Evolutionary conservation across 352 stramenopile species (phyloP).

Genomic region (Globisporangium nunn): DNA sequence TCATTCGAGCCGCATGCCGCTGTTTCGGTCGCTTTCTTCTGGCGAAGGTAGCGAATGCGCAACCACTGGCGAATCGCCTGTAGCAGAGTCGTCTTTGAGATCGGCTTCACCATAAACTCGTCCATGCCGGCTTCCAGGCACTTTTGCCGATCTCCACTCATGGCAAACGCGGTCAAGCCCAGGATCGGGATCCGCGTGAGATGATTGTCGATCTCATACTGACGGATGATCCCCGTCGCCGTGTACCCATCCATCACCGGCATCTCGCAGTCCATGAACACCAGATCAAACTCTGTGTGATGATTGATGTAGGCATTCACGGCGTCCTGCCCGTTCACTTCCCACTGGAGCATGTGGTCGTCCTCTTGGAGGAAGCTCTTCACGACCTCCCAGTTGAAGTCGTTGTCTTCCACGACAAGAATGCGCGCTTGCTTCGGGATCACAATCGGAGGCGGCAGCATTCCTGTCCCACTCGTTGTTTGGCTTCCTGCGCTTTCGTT

Average conservation of each 20-base stretch:
- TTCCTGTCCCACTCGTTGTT: conserved; percentile 8
- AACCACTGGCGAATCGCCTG: conserved; percentile 68
- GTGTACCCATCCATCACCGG: conserved; percentile 76
- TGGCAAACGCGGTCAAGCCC: conserved; percentile 60
- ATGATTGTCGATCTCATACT: conserved; percentile 58
- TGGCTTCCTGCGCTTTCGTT: conserved; percentile 35
- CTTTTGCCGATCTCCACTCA: conserved; percentile 73
- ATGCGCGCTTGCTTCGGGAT: conserved; percentile 53
- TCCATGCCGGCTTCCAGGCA: conserved; percentile 63
- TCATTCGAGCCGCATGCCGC: conserved; percentile 17
- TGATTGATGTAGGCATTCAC: conserved; percentile 54
- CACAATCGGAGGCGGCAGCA: conserved; percentile 25
- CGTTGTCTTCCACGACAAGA: conserved; percentile 70
- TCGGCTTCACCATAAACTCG: conserved; percentile 77
- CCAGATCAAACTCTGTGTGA: conserved; percentile 43
- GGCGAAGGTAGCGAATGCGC: conserved; percentile 40
- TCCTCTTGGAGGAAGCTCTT: conserved; percentile 72
- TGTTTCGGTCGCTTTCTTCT: conserved; percentile 19
- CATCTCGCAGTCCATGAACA: conserved; percentile 85
- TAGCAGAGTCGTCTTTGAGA: conserved; percentile 54
- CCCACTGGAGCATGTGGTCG: conserved; percentile 62
- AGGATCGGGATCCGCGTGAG: conserved; percentile 60
- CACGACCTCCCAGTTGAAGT: conserved; percentile 77
- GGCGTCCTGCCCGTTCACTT: conserved; percentile 59
- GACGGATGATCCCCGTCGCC: conserved; percentile 49